phyloP scores from a whole-genome alignment of 1,284 basidiomycete species.

The Taiwanofungus camphoratus region DNA sequence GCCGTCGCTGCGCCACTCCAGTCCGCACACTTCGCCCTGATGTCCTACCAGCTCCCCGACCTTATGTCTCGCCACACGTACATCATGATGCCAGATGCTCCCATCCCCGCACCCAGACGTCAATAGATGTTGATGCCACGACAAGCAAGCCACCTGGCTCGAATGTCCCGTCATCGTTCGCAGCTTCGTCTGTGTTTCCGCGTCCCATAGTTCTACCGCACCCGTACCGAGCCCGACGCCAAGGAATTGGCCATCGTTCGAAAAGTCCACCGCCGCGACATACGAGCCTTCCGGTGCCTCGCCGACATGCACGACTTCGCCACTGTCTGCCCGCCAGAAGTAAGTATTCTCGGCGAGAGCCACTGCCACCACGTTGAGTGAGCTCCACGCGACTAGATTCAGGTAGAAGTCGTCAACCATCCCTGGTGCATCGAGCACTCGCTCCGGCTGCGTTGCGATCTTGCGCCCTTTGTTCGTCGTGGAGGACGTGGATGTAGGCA shows the following conservation, averaged over 20 bases:
- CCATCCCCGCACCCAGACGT: slow-evolving; percentile 89
- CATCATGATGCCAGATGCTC: slow-evolving; percentile 92
- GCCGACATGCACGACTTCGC: slow-evolving; percentile 73
- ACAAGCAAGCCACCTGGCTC: slow-evolving; percentile 75
- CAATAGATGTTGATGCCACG: slow-evolving; percentile 84
- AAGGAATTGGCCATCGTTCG: slow-evolving; percentile 82
- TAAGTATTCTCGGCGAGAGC: slow-evolving; percentile 81
- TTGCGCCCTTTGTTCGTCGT: slow-evolving; percentile 66
- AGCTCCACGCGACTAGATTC: slow-evolving; percentile 90
- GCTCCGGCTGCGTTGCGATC: slow-evolving; percentile 80
- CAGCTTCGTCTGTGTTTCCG: slow-evolving; percentile 74
- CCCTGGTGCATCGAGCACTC: slow-evolving; percentile 92
- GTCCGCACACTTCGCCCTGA: slow-evolving; percentile 83
- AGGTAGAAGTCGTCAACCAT: slow-evolving; percentile 97
- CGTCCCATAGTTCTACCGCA: slow-evolving; percentile 95
- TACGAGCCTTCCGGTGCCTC: slow-evolving; percentile 71
- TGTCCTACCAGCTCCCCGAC: slow-evolving; percentile 87
- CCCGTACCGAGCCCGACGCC: slow-evolving; percentile 85
- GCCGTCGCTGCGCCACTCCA: slow-evolving; percentile 80
- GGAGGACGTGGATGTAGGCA: slow-evolving; percentile 56
- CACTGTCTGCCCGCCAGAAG: slow-evolving; percentile 92
- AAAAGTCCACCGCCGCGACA: slow-evolving; percentile 81
- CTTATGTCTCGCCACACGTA: slow-evolving; percentile 82
- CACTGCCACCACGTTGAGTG: slow-evolving; percentile 83
- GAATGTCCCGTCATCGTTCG: slow-evolving; percentile 86